These are phyloP conservation scores for Casuarina cunninghamiana DNA, from an alignment of 306 rosid genomes.

Conservation along the genomic window DNA sequence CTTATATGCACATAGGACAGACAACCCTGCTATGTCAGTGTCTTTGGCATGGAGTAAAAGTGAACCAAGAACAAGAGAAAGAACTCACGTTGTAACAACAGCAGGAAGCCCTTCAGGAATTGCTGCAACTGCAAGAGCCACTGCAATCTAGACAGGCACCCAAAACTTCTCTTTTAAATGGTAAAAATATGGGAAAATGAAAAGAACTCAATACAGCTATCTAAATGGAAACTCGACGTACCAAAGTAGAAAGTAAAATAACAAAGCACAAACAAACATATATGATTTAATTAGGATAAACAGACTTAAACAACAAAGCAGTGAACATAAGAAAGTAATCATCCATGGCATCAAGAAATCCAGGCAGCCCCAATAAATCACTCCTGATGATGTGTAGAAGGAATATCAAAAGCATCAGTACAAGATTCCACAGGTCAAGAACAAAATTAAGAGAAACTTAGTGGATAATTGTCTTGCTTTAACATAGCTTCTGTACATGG, in stretches of 20 bases:
- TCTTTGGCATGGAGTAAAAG: conserved; percentile 14
- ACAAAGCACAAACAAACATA: not conserved
- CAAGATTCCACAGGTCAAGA: not conserved
- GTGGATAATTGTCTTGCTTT: not conserved
- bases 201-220: not conserved
- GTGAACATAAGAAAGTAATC: not conserved
- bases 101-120: conserved; percentile 99
- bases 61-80: conserved; percentile 25
- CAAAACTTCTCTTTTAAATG: not conserved
- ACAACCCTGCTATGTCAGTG: conserved; percentile 9
- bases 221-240: conserved; percentile 4
- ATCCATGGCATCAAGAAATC: conserved; percentile 4
- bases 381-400: not conserved
- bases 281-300: not conserved
- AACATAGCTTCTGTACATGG: not conserved
- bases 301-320: not conserved
- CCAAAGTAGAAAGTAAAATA: not conserved
- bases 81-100: conserved; percentile 93
- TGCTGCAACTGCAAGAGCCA: conserved; percentile 99
- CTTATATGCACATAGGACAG: not conserved
- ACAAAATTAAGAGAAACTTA: not conserved
- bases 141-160: conserved; percentile 75
- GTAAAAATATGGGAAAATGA: conserved; percentile 3
- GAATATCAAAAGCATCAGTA: not conserved
- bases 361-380: conserved; percentile 1